These are phyloP conservation scores for Arabidopsis suecica DNA, from an alignment of 345 rosid genomes.

Conservation along the genomic window DNA sequence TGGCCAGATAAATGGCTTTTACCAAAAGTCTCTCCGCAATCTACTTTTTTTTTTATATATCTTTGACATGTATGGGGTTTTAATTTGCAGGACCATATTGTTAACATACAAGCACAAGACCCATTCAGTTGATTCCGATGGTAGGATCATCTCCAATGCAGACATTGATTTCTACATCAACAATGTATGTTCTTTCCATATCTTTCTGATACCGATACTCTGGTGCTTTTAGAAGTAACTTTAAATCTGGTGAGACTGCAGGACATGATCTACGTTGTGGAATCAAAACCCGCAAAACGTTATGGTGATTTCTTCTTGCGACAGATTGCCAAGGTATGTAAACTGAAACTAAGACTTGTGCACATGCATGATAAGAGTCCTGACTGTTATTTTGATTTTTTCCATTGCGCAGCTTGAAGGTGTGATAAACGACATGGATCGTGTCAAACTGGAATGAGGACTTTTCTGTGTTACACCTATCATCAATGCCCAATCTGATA, in stretches of 20 bases:
- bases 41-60: background rate
- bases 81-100: conserved; percentile 75
- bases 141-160: conserved; percentile 83
- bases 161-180: conserved; percentile 91
- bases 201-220: background rate
- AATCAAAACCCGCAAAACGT: conserved; percentile 68
- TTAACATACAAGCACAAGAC: conserved; percentile 98
- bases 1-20: background rate
- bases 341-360: too few species aligned
- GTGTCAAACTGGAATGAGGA: too few species aligned
- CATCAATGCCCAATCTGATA: too few species aligned
- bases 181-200: conserved; percentile 56
- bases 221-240: conserved; percentile 10
- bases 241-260: conserved; percentile 45
- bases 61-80: conserved; percentile 1
- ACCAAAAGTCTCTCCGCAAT: background rate
- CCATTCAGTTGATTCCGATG: conserved; percentile 80
- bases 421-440: too few species aligned
- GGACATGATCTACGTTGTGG: conserved; percentile 88
- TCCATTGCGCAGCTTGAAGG: too few species aligned
- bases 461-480: too few species aligned
- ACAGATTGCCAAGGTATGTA: too few species aligned
- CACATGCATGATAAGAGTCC: too few species aligned
- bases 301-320: conserved; percentile 93
- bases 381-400: too few species aligned